A percentile compares a stretch with the other conserved stretches of the same genome.
Conservation (phyloP, 2,329 filamentous ascomycete genomes). For the Tolypocladium capitatum region DNA sequence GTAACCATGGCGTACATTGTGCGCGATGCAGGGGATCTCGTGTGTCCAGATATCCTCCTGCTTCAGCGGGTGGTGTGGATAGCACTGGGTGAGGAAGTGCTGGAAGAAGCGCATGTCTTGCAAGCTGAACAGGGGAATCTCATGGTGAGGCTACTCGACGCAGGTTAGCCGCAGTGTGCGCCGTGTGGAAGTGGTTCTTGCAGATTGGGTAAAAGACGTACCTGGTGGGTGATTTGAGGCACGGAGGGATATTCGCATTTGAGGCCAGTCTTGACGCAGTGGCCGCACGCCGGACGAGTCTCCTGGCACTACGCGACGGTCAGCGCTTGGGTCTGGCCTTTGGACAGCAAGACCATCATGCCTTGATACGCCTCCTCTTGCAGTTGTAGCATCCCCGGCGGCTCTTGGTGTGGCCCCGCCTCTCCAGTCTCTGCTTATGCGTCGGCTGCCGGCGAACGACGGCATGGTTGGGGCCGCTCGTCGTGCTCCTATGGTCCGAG, state of each 20-base stretch:
- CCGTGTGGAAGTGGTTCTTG: not conserved
- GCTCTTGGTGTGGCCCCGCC: conserved; percentile 53
- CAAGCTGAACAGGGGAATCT: conserved; percentile 44
- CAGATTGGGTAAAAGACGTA: conserved; percentile 10
- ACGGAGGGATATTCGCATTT: conserved; percentile 48
- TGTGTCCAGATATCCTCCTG: conserved; percentile 55
- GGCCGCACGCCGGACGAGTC: conserved; percentile 46
- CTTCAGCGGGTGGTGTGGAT: conserved; percentile 51
- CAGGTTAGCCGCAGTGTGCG: not conserved
- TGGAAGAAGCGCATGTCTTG: conserved; percentile 59
- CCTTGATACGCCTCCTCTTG: conserved; percentile 53
- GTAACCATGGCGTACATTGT: conserved; percentile 35
- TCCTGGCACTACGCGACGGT: conserved; percentile 44
- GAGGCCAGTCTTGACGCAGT: conserved; percentile 49
- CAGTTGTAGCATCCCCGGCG: conserved; percentile 54
- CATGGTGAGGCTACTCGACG: conserved; percentile 34
- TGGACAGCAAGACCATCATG: conserved; percentile 10
- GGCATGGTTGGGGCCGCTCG: conserved; percentile 7
- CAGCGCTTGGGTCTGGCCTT: not conserved
- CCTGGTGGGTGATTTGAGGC: conserved; percentile 38
- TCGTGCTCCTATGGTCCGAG: conserved; percentile 12
- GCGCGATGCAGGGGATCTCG: conserved; percentile 52
- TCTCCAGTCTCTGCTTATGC: conserved; percentile 30
- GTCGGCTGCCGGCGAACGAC: conserved; percentile 6
- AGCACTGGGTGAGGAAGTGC: conserved; percentile 48